Evolutionary conservation across 163 green algal genomes (phyloP).

Genomic region (Scenedesmus sp.): DNA sequence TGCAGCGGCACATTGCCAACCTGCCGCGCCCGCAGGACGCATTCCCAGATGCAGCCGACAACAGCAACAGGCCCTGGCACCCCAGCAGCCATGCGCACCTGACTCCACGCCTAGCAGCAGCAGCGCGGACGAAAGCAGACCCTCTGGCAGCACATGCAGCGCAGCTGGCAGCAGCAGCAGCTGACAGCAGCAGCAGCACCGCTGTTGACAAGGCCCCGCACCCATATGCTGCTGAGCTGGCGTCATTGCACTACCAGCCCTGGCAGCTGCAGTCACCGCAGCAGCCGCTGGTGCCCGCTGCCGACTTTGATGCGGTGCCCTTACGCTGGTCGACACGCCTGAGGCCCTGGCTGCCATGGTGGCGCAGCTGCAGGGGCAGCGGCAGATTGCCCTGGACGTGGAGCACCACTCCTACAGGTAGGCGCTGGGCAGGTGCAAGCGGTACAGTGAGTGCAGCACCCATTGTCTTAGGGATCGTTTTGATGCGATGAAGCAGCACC

Average conservation of each 20-base stretch:
- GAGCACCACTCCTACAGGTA: slow-evolving; percentile 91
- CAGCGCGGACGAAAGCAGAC: background rate
- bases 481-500: too few relatives aligned
- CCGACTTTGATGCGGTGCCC: slow-evolving; percentile 66
- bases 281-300: slow-evolving; percentile 1
- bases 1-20: slow-evolving; percentile 33
- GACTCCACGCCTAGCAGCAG: slow-evolving; percentile 21
- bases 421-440: background rate
- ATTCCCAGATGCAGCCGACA: slow-evolving; percentile 74
- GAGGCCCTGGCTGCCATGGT: slow-evolving; percentile 62
- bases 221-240: slow-evolving; percentile 65
- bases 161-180: background rate
- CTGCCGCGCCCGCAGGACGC: slow-evolving; percentile 66
- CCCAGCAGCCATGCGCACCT: slow-evolving; percentile 23
- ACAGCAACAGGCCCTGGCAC: slow-evolving; percentile 66
- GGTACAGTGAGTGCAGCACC: too few relatives aligned
- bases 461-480: too few relatives aligned
- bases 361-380: slow-evolving; percentile 56
- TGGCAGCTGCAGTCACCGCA: slow-evolving; percentile 61
- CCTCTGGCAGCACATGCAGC: slow-evolving; percentile 14
- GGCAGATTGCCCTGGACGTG: slow-evolving; percentile 90
- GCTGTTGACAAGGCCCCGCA: slow-evolving; percentile 30
- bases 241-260: slow-evolving; percentile 65
- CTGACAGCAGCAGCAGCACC: background rate
- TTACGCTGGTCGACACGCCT: slow-evolving; percentile 77